Evolutionary conservation across 1,139 yeast genomes (phyloP).

Genomic region (Hemisphaericaspora xylanilytica): DNA sequence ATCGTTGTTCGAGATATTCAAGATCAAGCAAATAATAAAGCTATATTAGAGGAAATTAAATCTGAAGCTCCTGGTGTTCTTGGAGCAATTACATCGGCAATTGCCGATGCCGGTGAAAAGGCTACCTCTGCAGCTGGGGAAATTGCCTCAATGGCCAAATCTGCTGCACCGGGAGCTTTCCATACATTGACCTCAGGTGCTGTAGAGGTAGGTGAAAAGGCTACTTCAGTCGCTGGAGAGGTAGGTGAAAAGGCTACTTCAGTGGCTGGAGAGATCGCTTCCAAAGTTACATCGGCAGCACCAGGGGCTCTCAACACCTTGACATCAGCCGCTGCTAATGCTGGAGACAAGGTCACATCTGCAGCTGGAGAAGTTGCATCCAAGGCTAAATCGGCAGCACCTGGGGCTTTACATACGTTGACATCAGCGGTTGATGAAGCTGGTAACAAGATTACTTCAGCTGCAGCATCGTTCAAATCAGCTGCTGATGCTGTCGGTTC

Average conservation of each 20-base stretch:
- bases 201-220: slow-evolving; percentile 7
- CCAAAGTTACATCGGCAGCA: neutral
- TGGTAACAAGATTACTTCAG: slow-evolving; percentile 7
- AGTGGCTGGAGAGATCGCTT: neutral
- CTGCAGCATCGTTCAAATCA: slow-evolving; percentile 13
- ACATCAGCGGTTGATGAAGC: slow-evolving; percentile 12
- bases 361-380: slow-evolving; percentile 4
- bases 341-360: slow-evolving; percentile 14
- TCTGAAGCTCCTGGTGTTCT: neutral
- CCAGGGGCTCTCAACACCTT: neutral
- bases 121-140: slow-evolving; percentile 5
- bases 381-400: slow-evolving; percentile 9
- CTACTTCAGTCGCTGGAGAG: slow-evolving; percentile 7
- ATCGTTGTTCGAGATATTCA: neutral
- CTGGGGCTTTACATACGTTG: slow-evolving; percentile 8
- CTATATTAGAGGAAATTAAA: too few species aligned
- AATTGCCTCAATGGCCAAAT: neutral
- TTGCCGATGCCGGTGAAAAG: neutral
- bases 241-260: too few species aligned
- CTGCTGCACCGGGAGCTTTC: slow-evolving; percentile 11
- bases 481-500: slow-evolving; percentile 15
- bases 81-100: neutral
- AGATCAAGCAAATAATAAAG: too few species aligned
- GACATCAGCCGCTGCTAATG: neutral
- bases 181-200: slow-evolving; percentile 12